These are phyloP conservation scores for Clitopilus passeckerianus DNA, from an alignment of 768 basidiomycete species.

Conservation along the genomic window DNA sequence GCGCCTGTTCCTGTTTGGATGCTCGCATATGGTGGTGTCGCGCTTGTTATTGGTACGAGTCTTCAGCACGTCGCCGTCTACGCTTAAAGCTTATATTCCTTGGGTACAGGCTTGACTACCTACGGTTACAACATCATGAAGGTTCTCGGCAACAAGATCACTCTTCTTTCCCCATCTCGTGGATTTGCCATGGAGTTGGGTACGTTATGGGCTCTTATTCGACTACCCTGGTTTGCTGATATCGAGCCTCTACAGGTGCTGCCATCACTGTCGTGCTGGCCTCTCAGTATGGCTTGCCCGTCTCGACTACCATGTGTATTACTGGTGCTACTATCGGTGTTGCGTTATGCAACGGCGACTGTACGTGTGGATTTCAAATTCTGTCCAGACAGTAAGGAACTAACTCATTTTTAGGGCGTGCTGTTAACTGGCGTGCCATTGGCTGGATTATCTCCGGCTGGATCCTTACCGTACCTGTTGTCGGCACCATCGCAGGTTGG, in stretches of 20 bases:
- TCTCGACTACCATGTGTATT: constrained; percentile 24
- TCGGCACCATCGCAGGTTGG: constrained; percentile 11
- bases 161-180: constrained; percentile 22
- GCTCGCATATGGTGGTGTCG: constrained; percentile 19
- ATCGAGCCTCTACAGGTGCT: constrained; percentile 3
- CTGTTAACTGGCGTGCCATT: constrained; percentile 22
- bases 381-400: not conserved
- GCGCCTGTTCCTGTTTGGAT: constrained; percentile 19
- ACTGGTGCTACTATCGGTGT: constrained; percentile 22
- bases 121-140: constrained; percentile 24
- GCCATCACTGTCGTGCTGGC: constrained; percentile 23
- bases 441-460: constrained; percentile 22
- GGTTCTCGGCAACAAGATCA: constrained; percentile 22
- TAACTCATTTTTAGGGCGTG: constrained; percentile 4
- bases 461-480: constrained; percentile 21
- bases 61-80: not conserved
- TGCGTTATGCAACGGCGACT: constrained; percentile 22
- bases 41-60: constrained; percentile 18
- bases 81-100: too few species aligned
- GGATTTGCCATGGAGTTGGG: constrained; percentile 23
- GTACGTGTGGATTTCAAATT: constrained; percentile 1
- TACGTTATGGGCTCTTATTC: not conserved
- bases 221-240: not conserved
- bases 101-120: constrained; percentile 4
- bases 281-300: constrained; percentile 21